These are phyloP conservation scores for Ramaria rubella DNA, from an alignment of 768 basidiomycete species.

Conservation along the genomic window DNA sequence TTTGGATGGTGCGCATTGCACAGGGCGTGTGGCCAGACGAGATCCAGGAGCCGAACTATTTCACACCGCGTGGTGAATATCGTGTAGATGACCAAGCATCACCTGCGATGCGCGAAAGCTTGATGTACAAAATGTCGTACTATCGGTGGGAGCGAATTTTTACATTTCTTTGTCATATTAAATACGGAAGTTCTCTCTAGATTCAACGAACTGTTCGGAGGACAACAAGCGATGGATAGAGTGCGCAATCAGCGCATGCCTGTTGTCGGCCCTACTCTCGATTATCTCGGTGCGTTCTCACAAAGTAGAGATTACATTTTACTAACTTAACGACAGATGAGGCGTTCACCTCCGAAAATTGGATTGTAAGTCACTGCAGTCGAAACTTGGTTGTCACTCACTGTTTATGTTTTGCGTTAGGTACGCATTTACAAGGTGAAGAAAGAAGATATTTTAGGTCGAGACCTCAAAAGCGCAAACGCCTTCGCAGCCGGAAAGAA, in stretches of 20 bases:
- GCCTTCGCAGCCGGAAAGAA: conserved; percentile 85
- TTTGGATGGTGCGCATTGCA: conserved; percentile 96
- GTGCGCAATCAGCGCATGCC: conserved; percentile 87
- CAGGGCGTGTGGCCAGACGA: conserved; percentile 99
- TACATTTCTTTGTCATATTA: not conserved
- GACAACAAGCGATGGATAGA: conserved; percentile 66
- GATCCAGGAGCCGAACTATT: conserved; percentile 92
- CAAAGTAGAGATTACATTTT: not conserved
- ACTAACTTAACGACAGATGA: conserved; percentile 54
- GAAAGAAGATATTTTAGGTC: conserved; percentile 85
- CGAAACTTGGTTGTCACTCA: not conserved
- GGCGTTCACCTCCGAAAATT: conserved; percentile 98
- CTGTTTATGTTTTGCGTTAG: conserved; percentile 25
- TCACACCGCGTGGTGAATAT: conserved; percentile 90
- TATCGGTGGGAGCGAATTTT: conserved; percentile 56
- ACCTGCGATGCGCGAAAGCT: conserved; percentile 82
- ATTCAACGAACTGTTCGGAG: conserved; percentile 84
- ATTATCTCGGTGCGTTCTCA: conserved; percentile 68
- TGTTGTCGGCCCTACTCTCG: conserved; percentile 66
- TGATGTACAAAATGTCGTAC: conserved; percentile 99
- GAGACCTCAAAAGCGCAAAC: conserved; percentile 83
- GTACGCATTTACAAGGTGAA: conserved; percentile 93
- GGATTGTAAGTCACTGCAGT: conserved; percentile 68
- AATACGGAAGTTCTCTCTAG: conserved; percentile 31
- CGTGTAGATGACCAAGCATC: conserved; percentile 82